A percentile compares a stretch with the other conserved stretches of the same genome.
Evolutionary conservation across 2,329 filamentous ascomycete species (phyloP).

Genomic region (Penicillium sp.): DNA sequence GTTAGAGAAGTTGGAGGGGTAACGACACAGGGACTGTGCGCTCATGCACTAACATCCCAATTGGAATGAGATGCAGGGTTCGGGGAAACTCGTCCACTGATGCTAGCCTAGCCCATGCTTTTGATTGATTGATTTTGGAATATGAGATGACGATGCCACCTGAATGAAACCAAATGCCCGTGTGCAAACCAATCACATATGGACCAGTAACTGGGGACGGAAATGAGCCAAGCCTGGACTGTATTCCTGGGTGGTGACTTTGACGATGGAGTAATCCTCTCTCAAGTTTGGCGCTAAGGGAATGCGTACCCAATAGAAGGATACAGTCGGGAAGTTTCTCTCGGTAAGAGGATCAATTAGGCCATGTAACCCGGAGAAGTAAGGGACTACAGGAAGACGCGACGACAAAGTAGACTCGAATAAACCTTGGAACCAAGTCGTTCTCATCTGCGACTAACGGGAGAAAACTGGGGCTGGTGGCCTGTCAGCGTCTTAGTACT

Average conservation of each 20-base stretch:
- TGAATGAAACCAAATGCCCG: conserved; percentile 11
- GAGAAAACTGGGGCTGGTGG: conserved; percentile 22
- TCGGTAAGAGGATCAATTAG: background rate
- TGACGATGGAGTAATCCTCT: background rate
- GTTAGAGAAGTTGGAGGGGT: conserved; percentile 1
- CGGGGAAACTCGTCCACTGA: conserved; percentile 6
- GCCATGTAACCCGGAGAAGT: background rate
- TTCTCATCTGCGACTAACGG: conserved; percentile 7
- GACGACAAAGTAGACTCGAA: conserved; percentile 3
- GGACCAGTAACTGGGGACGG: background rate
- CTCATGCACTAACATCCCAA: background rate
- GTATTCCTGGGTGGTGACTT: background rate
- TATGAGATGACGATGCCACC: conserved; percentile 15
- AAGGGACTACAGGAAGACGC: background rate
- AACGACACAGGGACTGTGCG: background rate
- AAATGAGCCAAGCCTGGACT: background rate
- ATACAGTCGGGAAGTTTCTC: background rate
- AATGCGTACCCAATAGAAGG: background rate
- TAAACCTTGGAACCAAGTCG: conserved; percentile 11
- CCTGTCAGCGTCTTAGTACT: conserved; percentile 5
- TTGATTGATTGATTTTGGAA: conserved; percentile 2
- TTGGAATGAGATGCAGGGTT: conserved; percentile 3
- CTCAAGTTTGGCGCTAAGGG: background rate
- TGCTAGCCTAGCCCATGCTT: background rate
- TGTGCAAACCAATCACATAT: background rate